Evolutionary conservation across 345 rosid genomes (phyloP).

Genomic region (Lumnitzera littorea): DNA sequence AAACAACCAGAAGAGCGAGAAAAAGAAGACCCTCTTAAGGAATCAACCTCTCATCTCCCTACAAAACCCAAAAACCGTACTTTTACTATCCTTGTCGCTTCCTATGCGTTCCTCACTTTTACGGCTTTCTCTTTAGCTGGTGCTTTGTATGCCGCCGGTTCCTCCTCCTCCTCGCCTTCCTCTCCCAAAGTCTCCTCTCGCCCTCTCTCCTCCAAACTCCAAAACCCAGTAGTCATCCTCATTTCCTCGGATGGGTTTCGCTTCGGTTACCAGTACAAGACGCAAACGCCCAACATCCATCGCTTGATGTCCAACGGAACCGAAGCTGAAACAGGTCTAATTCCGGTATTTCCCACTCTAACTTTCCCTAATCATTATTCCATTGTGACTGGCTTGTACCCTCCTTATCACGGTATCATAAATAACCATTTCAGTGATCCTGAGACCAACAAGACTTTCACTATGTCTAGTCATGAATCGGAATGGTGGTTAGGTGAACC

Average conservation of each 20-base stretch:
- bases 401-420: constrained; percentile 77
- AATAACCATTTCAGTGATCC: constrained; percentile 72
- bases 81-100: constrained; percentile 37
- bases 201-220: constrained; percentile 53
- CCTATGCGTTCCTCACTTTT: constrained; percentile 50
- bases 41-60: constrained; percentile 54
- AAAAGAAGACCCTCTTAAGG: constrained; percentile 42
- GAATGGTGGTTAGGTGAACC: constrained; percentile 99
- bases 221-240: constrained; percentile 60
- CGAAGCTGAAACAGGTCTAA: constrained; percentile 76
- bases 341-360: constrained; percentile 81
- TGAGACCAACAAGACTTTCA: constrained; percentile 40
- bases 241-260: constrained; percentile 92
- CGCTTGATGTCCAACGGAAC: constrained; percentile 76
- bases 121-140: constrained; percentile 62
- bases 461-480: constrained; percentile 74
- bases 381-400: constrained; percentile 89
- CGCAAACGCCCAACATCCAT: constrained; percentile 57
- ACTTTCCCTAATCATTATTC: constrained; percentile 96
- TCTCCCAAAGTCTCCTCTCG: constrained; percentile 28
- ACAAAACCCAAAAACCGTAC: constrained; percentile 19
- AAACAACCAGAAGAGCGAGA: background rate
- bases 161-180: constrained; percentile 10
- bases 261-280: constrained; percentile 89
- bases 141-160: constrained; percentile 41